Evolutionary conservation across 768 basidiomycete genomes (phyloP).

Genomic region (Dacryopinax primogenitus): DNA sequence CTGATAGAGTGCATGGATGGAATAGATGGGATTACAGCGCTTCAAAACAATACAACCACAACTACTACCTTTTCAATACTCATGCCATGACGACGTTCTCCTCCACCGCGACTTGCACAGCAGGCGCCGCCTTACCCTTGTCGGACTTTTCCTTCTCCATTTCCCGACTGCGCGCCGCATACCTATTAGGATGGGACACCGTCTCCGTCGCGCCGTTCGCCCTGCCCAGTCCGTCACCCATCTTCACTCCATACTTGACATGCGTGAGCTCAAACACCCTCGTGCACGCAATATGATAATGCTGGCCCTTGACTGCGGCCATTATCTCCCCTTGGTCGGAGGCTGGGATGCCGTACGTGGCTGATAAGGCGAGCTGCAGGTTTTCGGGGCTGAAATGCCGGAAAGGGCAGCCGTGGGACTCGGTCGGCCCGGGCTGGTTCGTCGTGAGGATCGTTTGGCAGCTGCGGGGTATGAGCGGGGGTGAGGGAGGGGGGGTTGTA

Average conservation of each 20-base stretch:
- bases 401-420: constrained; percentile 85
- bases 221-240: constrained; percentile 75
- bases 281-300: constrained; percentile 94
- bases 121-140: constrained; percentile 15
- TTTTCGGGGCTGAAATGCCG: constrained; percentile 77
- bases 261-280: constrained; percentile 94
- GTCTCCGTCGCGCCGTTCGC: constrained; percentile 44
- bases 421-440: constrained; percentile 51
- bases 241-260: constrained; percentile 47
- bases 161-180: constrained; percentile 20
- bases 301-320: constrained; percentile 57
- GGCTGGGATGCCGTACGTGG: constrained; percentile 21
- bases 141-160: constrained; percentile 23
- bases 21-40: too few species aligned
- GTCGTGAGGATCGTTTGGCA: constrained; percentile 75
- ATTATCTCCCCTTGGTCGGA: constrained; percentile 74
- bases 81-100: not conserved
- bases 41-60: too few species aligned
- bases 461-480: constrained; percentile 32
- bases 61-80: too few species aligned
- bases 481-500: not conserved
- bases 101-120: not conserved
- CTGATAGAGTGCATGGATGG: too few species aligned
- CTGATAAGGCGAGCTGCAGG: constrained; percentile 52
- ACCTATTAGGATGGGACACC: constrained; percentile 87